Evolutionary conservation across 306 rosid genomes (phyloP).

Genomic region (Glycine soja): DNA sequence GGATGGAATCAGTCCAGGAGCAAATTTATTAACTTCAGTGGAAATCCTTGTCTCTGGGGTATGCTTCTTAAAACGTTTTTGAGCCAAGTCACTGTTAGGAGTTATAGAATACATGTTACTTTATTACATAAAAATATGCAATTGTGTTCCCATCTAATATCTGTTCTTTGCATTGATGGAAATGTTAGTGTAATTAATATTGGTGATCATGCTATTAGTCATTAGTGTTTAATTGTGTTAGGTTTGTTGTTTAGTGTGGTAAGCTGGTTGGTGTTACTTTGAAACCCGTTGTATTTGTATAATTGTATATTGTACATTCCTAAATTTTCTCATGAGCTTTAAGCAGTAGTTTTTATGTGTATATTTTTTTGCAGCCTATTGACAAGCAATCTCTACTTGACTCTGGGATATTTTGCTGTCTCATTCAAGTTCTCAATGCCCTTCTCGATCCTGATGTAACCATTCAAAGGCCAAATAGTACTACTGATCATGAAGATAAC

Average conservation of each 20-base stretch:
- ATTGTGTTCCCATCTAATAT: conserved; percentile 18
- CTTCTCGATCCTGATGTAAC: conserved; percentile 83
- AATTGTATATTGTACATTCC: not conserved
- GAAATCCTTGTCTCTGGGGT: conserved; percentile 97
- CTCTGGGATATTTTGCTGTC: conserved; percentile 99
- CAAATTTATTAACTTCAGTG: conserved; percentile 90
- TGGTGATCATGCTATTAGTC: conserved; percentile 10
- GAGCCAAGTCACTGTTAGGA: conserved; percentile 33
- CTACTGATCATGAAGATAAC: conserved; percentile 57
- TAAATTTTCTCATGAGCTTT: conserved; percentile 26
- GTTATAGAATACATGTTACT: not conserved
- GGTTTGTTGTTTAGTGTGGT: conserved; percentile 33
- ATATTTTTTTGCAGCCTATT: conserved; percentile 73
- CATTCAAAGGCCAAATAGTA: conserved; percentile 58
- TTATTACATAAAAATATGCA: conserved; percentile 4
- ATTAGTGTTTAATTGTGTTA: conserved; percentile 7
- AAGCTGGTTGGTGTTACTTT: conserved; percentile 30
- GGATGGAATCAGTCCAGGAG: conserved; percentile 88
- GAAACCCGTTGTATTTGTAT: not conserved
- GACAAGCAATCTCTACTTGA: conserved; percentile 99
- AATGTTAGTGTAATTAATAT: conserved; percentile 33
- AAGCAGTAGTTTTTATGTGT: conserved; percentile 34
- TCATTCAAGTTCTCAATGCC: conserved; percentile 86
- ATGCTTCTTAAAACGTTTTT: conserved; percentile 51
- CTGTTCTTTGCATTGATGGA: conserved; percentile 27